Evolutionary conservation across 2,329 filamentous ascomycete species (phyloP).

Genomic region (Podosphaera xanthii): DNA sequence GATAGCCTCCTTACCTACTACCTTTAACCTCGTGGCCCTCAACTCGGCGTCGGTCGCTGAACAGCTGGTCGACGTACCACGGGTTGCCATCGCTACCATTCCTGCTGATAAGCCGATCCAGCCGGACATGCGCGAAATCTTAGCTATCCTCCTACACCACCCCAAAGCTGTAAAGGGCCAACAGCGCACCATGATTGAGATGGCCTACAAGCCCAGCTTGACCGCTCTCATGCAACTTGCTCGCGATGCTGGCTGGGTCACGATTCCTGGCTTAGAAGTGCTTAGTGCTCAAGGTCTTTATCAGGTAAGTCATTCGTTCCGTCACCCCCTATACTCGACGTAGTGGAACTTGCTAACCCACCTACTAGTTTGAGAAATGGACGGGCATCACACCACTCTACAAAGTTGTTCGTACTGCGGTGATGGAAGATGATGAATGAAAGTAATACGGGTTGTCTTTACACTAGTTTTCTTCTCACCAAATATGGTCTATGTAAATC

Average conservation of each 20-base stretch:
- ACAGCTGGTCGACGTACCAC: constrained; percentile 29
- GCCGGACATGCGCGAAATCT: constrained; percentile 36
- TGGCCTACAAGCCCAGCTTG: constrained; percentile 80
- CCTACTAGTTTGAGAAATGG: constrained; percentile 54
- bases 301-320: constrained; percentile 34
- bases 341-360: neutral
- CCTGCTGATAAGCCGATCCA: constrained; percentile 77
- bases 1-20: constrained; percentile 45
- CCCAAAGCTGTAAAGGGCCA: constrained; percentile 12
- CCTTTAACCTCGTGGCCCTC: constrained; percentile 49
- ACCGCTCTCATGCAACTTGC: constrained; percentile 76
- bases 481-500: no score
- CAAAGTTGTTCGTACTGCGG: constrained; percentile 38
- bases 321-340: neutral
- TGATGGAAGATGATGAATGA: constrained; percentile 18
- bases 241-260: constrained; percentile 53
- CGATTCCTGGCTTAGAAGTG: constrained; percentile 71
- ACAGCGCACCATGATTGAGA: constrained; percentile 53
- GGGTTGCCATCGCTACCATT: constrained; percentile 71
- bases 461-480: no score
- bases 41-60: constrained; percentile 26
- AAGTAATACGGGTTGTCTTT: neutral
- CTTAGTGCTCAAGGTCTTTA: constrained; percentile 74
- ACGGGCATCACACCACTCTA: constrained; percentile 60
- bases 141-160: constrained; percentile 29